A percentile compares a stretch with the other conserved stretches of the same genome.
phyloP scores from a whole-genome alignment of 164 flowering plant species.

The Platanus orientalis region DNA sequence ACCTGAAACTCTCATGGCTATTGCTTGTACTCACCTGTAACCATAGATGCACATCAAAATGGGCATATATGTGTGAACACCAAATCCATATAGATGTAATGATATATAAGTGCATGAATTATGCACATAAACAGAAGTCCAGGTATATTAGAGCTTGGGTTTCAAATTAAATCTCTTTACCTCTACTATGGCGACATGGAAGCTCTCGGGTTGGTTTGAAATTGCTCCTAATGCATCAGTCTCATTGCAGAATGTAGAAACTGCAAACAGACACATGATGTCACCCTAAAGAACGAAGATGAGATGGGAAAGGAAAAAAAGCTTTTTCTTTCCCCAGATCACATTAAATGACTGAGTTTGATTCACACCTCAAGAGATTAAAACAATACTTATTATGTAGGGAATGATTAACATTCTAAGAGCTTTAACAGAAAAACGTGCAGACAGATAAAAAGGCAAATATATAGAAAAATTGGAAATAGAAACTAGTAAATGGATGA shows the following conservation, averaged over 20 bases:
- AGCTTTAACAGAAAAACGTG: neutral
- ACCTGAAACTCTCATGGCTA: slow-evolving; percentile 46
- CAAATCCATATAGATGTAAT: neutral
- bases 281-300: neutral
- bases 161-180: slow-evolving; percentile 24
- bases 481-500: too few species aligned
- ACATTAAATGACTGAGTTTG: neutral
- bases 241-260: slow-evolving; percentile 53
- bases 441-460: too few species aligned
- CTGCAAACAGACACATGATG: slow-evolving; percentile 30
- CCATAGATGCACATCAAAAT: slow-evolving; percentile 1
- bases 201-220: slow-evolving; percentile 41
- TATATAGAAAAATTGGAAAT: too few species aligned
- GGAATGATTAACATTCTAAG: neutral
- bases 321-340: neutral
- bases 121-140: neutral
- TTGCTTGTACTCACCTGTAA: slow-evolving; percentile 48
- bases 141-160: neutral
- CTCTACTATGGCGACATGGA: slow-evolving; percentile 91
- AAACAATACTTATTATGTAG: neutral
- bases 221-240: slow-evolving; percentile 61
- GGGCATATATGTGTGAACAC: neutral
- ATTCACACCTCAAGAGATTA: too few species aligned
- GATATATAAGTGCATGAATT: neutral
- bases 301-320: neutral